phyloP scores from a whole-genome alignment of 192 early-diverging fungal species.

The Radiomyces spectabilis region DNA sequence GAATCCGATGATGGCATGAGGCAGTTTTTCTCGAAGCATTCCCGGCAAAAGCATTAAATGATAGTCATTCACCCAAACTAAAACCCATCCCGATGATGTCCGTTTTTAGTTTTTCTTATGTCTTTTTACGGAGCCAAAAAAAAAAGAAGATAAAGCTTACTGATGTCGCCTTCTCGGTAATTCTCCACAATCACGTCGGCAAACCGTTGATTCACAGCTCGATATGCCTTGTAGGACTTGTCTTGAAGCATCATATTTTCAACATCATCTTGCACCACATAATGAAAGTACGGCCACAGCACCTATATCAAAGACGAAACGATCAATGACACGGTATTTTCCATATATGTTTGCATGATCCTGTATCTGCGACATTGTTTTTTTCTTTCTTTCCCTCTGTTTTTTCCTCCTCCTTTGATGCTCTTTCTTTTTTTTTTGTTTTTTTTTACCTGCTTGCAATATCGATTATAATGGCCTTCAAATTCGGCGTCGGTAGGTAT shows the following conservation, averaged over 20 bases:
- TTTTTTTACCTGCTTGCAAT: conserved; percentile 82
- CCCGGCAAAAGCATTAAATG: conserved; percentile 90
- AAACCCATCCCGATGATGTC: background rate
- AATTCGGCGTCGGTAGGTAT: conserved; percentile 73
- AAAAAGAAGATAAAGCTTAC: conserved; percentile 32
- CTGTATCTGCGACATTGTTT: background rate
- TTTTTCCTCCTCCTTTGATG: background rate
- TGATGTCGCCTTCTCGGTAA: conserved; percentile 80
- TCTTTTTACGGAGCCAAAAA: too few relatives aligned
- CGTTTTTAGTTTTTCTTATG: background rate
- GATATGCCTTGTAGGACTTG: conserved; percentile 75
- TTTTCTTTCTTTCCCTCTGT: background rate
- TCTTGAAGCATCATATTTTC: conserved; percentile 74
- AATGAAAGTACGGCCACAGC: conserved; percentile 96
- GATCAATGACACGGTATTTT: too few relatives aligned
- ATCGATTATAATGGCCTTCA: conserved; percentile 89
- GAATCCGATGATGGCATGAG: conserved; percentile 87
- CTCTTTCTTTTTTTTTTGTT: background rate
- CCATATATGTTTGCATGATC: background rate
- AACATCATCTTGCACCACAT: conserved; percentile 84
- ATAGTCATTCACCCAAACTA: conserved; percentile 97
- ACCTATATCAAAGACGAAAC: conserved; percentile 46
- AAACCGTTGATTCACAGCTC: conserved; percentile 78
- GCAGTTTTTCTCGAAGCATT: conserved; percentile 78
- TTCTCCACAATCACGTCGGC: conserved; percentile 70